A percentile compares a stretch with the other conserved stretches of the same genome.
phyloP scores from a whole-genome alignment of 108 stramenopile species.

The Pelagomonas calceolata region DNA sequence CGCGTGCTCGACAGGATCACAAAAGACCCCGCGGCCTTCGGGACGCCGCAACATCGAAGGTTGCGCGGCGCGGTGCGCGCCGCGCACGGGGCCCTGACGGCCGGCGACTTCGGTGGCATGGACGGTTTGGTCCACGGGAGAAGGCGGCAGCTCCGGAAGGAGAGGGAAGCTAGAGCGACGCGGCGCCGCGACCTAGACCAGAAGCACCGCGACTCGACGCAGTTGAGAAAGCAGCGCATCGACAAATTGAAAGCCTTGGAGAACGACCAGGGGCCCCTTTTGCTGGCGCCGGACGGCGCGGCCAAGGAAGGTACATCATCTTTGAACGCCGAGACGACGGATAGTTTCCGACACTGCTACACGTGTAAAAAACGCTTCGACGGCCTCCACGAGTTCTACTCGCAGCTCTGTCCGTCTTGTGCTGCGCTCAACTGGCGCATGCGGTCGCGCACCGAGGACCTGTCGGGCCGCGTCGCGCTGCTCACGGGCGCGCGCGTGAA shows the following conservation, averaged over 20 bases:
- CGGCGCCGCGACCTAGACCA: conserved; percentile 29
- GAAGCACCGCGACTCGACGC: conserved; percentile 57
- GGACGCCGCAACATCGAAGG: too few species aligned
- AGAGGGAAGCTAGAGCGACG: not conserved
- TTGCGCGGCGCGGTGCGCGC: too few species aligned
- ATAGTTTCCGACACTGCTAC: too few species aligned
- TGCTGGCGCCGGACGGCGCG: too few species aligned
- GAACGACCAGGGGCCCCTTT: conserved; percentile 14
- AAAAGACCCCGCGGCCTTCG: too few species aligned
- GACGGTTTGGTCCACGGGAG: too few species aligned
- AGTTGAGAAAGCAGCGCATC: conserved; percentile 52
- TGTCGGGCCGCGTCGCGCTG: conserved; percentile 49
- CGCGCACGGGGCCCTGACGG: too few species aligned
- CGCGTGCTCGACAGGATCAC: too few species aligned
- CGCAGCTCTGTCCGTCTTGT: conserved; percentile 71
- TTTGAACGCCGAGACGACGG: conserved; percentile 59
- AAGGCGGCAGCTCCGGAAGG: too few species aligned
- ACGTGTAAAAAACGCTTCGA: conserved; percentile 70
- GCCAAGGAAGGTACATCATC: too few species aligned
- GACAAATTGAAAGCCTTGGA: conserved; percentile 47
- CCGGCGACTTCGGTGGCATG: too few species aligned
- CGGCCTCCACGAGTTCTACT: conserved; percentile 74
- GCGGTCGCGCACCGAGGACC: conserved; percentile 51
- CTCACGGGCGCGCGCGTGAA: conserved; percentile 80
- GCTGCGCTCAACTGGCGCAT: conserved; percentile 69